Evolutionary conservation across 2,329 filamentous ascomycete species (phyloP), one percentile per base, ranked within the genome.

Genomic region (Pseudogymnoascus sp.): DNA sequence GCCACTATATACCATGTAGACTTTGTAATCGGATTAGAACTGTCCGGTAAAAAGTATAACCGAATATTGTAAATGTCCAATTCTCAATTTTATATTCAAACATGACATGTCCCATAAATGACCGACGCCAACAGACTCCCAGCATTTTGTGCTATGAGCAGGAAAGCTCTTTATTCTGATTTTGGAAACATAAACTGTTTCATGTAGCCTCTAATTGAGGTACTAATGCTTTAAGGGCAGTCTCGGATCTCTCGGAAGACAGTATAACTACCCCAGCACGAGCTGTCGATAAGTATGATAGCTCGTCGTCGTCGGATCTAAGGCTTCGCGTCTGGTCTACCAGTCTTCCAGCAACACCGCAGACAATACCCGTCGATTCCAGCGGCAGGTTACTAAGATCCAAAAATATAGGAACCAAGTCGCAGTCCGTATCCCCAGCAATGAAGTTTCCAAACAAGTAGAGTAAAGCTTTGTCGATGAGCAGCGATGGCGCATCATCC

Each of bases 321-420:
- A 63, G 35, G 37, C 63, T 28, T 35, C 79, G 74, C 73, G 90
- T 86, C 50, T 89, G 89, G 58, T 89, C 84, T 0, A 91, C 88
- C 28, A 97, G 78, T 60, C 86, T 82, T 25, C 91, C 90, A 0
- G 93, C 92, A 2, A 99, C 90, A 28, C 94, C 93, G 67, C 92
- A 97, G 3, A 99, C 91, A 62, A 99, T 97, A 20, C 93, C 93
- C 0, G 92, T 96, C 6, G 91, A 91, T 72, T 96, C 91, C 41
- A 93, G 81, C 0, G 93, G 90, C 39, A 97, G 77, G 41, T 84
- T 85, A 18, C 84, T 85, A 25, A 99, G 80, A 68, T 97, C 91
- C 3, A 99, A 81, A 62, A 91, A 93, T 67, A 99, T 94, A 1
- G 94, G 91, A 1, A 95, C 84, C 34, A 92, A 79, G 62, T 84